A percentile compares a stretch with the other conserved stretches of the same genome.
These are phyloP conservation scores for Penicillium occitanis DNA, from an alignment of 2,329 filamentous ascomycete species.

Conservation along the genomic window DNA sequence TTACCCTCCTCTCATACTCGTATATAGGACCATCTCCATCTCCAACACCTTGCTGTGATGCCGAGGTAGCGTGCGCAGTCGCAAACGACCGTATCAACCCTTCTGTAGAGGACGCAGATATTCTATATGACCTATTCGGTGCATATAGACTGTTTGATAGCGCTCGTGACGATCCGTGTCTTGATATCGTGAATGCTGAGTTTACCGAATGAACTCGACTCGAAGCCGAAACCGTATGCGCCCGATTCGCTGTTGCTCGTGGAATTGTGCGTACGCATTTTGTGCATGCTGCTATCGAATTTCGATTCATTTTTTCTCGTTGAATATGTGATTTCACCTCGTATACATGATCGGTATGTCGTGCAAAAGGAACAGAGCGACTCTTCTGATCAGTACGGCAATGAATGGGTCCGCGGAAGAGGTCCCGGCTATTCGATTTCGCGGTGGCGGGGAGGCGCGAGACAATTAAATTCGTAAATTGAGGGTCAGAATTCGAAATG, in stretches of 20 bases:
- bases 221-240: not conserved
- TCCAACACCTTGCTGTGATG: conserved; percentile 4
- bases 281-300: conserved; percentile 2
- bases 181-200: conserved; percentile 2
- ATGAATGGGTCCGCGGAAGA: not conserved
- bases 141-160: not conserved
- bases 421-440: conserved; percentile 3
- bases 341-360: not conserved
- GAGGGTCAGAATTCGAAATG: not conserved
- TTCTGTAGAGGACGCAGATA: not conserved
- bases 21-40: conserved; percentile 67
- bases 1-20: conserved; percentile 84
- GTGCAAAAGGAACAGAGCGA: not conserved
- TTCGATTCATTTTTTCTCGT: conserved; percentile 10
- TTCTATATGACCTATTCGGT: not conserved
- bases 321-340: not conserved
- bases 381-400: not conserved
- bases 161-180: not conserved
- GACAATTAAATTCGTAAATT: not conserved
- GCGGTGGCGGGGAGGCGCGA: conserved; percentile 3
- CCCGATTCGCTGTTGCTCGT: not conserved
- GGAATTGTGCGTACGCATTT: conserved; percentile 7
- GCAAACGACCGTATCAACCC: conserved; percentile 5
- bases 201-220: not conserved
- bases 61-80: conserved; percentile 7